A percentile compares a stretch with the other conserved stretches of the same genome.
Conservation (phyloP, 306 rosid species). For the Corylus avellana region DNA sequence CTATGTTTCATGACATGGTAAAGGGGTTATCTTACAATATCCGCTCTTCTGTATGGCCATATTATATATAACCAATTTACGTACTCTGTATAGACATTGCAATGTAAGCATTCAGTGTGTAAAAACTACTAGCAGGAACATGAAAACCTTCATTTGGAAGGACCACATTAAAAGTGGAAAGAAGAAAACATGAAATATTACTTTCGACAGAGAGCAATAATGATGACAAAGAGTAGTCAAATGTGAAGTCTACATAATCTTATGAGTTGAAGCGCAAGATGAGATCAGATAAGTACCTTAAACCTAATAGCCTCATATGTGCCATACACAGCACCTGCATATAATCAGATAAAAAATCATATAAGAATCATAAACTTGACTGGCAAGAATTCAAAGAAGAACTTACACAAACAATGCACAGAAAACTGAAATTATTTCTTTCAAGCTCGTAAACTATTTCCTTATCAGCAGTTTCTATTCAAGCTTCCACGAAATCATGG, state of each 20-base stretch:
- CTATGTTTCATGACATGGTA: background rate
- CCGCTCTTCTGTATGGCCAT: background rate
- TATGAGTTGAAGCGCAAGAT: constrained; percentile 11
- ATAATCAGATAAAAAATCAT: constrained; percentile 10
- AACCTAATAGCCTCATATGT: constrained; percentile 78
- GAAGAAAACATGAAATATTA: background rate
- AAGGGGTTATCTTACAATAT: background rate
- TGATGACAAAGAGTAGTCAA: constrained; percentile 10
- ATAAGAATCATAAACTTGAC: background rate
- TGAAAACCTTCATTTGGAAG: constrained; percentile 4
- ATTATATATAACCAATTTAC: background rate
- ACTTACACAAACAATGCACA: background rate
- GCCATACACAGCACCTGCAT: constrained; percentile 83
- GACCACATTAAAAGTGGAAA: constrained; percentile 1
- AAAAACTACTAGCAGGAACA: constrained; percentile 7
- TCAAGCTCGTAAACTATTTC: background rate
- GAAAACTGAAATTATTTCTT: background rate
- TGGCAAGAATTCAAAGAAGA: background rate
- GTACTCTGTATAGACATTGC: background rate
- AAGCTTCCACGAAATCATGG: background rate
- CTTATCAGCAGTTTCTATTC: background rate
- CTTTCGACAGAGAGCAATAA: background rate
- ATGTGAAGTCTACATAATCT: constrained; percentile 11
- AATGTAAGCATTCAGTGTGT: background rate
- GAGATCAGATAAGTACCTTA: constrained; percentile 53